Evolutionary conservation across 805 yeast species (phyloP), one percentile per base, ranked within the genome.

Genomic region (Wickerhamiella slavikovae): DNA sequence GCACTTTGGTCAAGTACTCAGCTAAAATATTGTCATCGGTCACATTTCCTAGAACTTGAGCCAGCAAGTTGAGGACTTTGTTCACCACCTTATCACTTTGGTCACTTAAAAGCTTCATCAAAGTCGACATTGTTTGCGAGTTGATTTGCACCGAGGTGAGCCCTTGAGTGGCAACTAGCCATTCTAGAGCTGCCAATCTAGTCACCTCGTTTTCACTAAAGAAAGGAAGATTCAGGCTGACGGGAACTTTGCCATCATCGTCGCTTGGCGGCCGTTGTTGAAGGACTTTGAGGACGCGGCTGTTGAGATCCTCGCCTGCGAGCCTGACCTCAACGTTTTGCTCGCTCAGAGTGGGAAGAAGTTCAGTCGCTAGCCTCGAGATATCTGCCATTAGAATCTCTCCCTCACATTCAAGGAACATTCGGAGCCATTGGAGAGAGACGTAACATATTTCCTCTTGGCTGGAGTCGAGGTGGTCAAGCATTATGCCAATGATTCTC

Each of bases 161-260:
- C 17, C 67, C 61, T 44, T 82, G 85, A 24, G 89, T 58, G 62
- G 79, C 68, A 11, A 71, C 68, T 19, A 89, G 57, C 98, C 98
- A 89, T 38, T 83, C 93, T 21, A 89, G 55, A 15, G 89, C 72
- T 0, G 91, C 79, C 20, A 80, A 62, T 34, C 89, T 63, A 0
- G 94, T 76, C 17, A 71, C 68, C 36, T 80, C 93, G 40, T 77
- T 72, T 30, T 75, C 79, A 38, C 68, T 71, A 34, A 68, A 52
- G 36, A 76, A 70, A 45, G 82, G 92, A 24, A 68, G 47, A 3
- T 79, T 71, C 32, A 85, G 58, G 34, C 71, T 70, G 24, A 82
- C 69, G 1, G 80, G 70, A 5, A 74, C 54, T 0, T 68, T 54
- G 36, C 68, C 64, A 41, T 68, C 69, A 10, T 65, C 41, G 28